Percentiles rank a stretch among this genome's conserved stretches.
These are phyloP conservation scores for Fusarium sp. DNA, from an alignment of 2,329 filamentous ascomycete genomes.

Conservation along the genomic window DNA sequence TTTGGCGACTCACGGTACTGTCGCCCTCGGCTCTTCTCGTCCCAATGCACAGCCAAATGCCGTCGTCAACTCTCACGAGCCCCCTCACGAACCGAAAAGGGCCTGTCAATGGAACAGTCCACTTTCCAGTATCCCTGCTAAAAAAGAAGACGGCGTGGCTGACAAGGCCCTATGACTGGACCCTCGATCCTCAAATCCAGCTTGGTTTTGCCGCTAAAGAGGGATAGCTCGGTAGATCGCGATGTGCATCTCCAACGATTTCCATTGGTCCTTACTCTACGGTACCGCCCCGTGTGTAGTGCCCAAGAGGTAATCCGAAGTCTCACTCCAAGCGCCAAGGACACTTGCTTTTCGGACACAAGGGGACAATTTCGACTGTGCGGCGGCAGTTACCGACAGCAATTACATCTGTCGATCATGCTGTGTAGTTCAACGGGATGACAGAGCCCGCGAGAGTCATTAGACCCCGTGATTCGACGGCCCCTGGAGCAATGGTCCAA, in stretches of 20 bases:
- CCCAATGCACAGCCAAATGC: constrained; percentile 17
- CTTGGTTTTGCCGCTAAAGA: constrained; percentile 46
- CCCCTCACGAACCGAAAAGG: constrained; percentile 9
- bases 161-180: constrained; percentile 21
- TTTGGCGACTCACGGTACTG: constrained; percentile 13
- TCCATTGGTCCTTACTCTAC: constrained; percentile 9
- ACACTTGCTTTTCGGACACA: background rate
- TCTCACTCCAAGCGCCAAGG: constrained; percentile 6
- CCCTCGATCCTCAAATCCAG: constrained; percentile 29
- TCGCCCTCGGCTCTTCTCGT: background rate
- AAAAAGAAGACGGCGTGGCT: constrained; percentile 13
- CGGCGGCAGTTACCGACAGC: background rate
- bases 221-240: constrained; percentile 44
- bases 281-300: background rate
- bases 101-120: constrained; percentile 12
- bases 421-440: constrained; percentile 15
- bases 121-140: constrained; percentile 16
- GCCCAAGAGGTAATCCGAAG: background rate
- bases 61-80: constrained; percentile 14
- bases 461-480: constrained; percentile 1
- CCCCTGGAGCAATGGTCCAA: constrained; percentile 13
- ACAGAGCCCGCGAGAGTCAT: background rate
- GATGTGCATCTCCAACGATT: constrained; percentile 16
- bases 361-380: background rate
- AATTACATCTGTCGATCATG: constrained; percentile 2